Percentiles rank a stretch among this genome's conserved stretches.
Evolutionary conservation across 495 filamentous ascomycete species (phyloP).

Genomic region (Penicillium pancosmium): DNA sequence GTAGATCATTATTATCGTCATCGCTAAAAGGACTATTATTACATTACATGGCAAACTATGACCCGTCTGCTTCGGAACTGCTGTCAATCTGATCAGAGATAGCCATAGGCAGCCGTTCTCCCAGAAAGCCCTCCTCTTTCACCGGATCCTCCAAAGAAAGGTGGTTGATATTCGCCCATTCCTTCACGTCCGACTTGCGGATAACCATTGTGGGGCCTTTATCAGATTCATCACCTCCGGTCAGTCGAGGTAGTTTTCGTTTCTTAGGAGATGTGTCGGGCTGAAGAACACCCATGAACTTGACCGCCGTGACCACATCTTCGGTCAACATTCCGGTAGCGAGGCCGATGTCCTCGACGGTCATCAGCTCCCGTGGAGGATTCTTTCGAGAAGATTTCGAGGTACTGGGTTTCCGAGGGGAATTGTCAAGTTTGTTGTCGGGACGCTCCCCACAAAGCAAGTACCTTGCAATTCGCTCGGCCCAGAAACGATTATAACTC

Average conservation of each 20-base stretch:
- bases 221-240: slow-evolving; percentile 30
- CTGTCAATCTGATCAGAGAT: slow-evolving; percentile 13
- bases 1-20: neutral
- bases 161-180: slow-evolving; percentile 46
- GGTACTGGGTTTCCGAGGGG: slow-evolving; percentile 32
- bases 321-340: slow-evolving; percentile 80
- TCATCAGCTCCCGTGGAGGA: slow-evolving; percentile 45
- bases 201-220: slow-evolving; percentile 41
- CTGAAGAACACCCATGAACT: slow-evolving; percentile 75
- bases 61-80: slow-evolving; percentile 14
- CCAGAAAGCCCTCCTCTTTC: slow-evolving; percentile 50
- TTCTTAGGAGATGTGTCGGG: slow-evolving; percentile 52
- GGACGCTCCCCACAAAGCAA: slow-evolving; percentile 44
- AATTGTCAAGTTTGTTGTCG: slow-evolving; percentile 26
- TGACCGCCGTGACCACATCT: slow-evolving; percentile 77
- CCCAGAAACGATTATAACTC: slow-evolving; percentile 85
- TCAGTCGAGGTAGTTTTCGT: slow-evolving; percentile 32
- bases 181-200: slow-evolving; percentile 48
- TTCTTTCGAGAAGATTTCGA: slow-evolving; percentile 38
- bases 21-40: slow-evolving; percentile 7
- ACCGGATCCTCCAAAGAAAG: slow-evolving; percentile 50
- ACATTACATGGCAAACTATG: slow-evolving; percentile 5
- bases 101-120: slow-evolving; percentile 29
- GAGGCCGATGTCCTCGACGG: slow-evolving; percentile 57
- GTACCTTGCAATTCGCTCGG: slow-evolving; percentile 72